Percentiles rank a stretch among this genome's conserved stretches.
phyloP scores from a whole-genome alignment of 768 basidiomycete species.

The Rhizopogon vulgaris region DNA sequence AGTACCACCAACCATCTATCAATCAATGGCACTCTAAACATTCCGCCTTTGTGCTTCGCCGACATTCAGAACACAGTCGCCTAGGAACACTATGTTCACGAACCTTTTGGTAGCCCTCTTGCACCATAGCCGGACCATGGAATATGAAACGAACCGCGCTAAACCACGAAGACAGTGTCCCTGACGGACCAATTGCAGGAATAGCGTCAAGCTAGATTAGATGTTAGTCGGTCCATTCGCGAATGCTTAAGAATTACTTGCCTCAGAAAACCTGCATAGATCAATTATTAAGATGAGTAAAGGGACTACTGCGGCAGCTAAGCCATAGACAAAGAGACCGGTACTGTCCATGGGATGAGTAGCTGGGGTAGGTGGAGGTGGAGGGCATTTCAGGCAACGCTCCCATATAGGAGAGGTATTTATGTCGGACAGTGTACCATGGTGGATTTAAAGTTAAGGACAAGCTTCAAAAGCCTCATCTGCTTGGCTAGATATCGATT shows the following conservation, averaged over 20 bases:
- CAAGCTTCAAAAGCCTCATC: neutral
- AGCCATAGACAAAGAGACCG: slow-evolving; percentile 14
- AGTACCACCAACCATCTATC: slow-evolving; percentile 42
- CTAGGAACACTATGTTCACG: slow-evolving; percentile 1
- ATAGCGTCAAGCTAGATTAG: slow-evolving; percentile 21
- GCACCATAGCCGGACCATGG: slow-evolving; percentile 27
- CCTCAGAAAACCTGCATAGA: slow-evolving; percentile 20
- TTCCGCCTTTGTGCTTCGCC: slow-evolving; percentile 22
- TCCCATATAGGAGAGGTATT: slow-evolving; percentile 21
- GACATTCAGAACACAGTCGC: slow-evolving; percentile 10
- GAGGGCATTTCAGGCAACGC: slow-evolving; percentile 21
- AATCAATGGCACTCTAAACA: slow-evolving; percentile 40
- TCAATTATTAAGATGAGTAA: slow-evolving; percentile 10
- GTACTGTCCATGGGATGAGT: slow-evolving; percentile 20
- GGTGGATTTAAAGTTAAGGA: slow-evolving; percentile 25
- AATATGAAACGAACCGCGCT: slow-evolving; percentile 24
- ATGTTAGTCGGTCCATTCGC: neutral
- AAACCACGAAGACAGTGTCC: slow-evolving; percentile 27
- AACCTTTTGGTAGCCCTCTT: slow-evolving; percentile 32
- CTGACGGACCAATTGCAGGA: slow-evolving; percentile 30
- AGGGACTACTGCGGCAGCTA: slow-evolving; percentile 10
- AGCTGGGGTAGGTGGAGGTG: slow-evolving; percentile 16
- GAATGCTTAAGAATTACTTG: slow-evolving; percentile 1
- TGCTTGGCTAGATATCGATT: slow-evolving; percentile 13
- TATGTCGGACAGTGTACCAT: slow-evolving; percentile 20